These are phyloP conservation scores for Ocimum tenuiflorum DNA, from an alignment of 257 asterid species.

Conservation along the genomic window DNA sequence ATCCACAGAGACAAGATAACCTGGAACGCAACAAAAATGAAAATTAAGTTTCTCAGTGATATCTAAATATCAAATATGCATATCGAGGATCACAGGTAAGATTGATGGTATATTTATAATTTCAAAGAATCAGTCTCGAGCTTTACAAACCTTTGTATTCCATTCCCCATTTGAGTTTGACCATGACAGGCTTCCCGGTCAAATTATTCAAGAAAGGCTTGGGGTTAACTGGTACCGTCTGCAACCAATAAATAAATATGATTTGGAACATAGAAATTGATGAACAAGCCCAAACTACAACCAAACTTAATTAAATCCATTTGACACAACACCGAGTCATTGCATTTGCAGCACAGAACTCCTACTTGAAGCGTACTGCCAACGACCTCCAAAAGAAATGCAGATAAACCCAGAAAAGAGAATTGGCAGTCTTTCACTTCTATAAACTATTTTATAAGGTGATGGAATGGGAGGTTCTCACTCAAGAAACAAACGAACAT, in stretches of 20 bases:
- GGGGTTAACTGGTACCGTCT: slow-evolving; percentile 98
- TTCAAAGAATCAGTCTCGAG: not conserved
- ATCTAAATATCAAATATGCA: not conserved
- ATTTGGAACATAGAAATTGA: not conserved
- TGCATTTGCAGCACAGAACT: slow-evolving; percentile 4
- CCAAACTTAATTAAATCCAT: not conserved
- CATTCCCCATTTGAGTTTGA: slow-evolving; percentile 98
- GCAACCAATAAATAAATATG: slow-evolving; percentile 20
- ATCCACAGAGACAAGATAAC: slow-evolving; percentile 86
- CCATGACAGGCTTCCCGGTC: slow-evolving; percentile 94
- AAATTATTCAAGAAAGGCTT: slow-evolving; percentile 96
- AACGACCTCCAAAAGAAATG: not conserved
- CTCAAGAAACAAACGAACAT: not conserved
- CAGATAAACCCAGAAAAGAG: slow-evolving; percentile 5
- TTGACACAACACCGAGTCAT: not conserved
- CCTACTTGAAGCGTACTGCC: not conserved
- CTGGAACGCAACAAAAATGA: slow-evolving; percentile 33
- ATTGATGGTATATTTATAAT: not conserved
- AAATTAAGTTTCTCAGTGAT: not conserved
- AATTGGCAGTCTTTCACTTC: not conserved
- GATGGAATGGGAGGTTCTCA: not conserved
- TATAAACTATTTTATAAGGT: not conserved
- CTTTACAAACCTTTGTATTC: slow-evolving; percentile 70
- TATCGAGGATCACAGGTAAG: not conserved
- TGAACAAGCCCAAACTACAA: not conserved